These are phyloP conservation scores for Sarocladium brachiariae DNA, from an alignment of 2,329 filamentous ascomycete species.

Conservation along the genomic window DNA sequence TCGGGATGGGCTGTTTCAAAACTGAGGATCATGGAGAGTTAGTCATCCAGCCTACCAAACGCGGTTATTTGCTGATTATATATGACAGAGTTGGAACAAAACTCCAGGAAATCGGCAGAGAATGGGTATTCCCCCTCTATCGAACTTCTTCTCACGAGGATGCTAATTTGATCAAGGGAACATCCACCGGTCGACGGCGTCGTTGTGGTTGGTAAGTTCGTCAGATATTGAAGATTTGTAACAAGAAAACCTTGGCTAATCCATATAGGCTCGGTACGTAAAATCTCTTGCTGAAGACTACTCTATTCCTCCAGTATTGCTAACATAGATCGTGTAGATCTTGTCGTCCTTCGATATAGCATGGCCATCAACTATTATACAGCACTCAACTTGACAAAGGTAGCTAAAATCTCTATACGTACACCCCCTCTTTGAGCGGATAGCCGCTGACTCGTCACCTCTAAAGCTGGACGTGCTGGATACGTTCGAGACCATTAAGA, in stretches of 20 bases:
- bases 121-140: slow-evolving; percentile 24
- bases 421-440: background rate
- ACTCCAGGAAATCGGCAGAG: slow-evolving; percentile 39
- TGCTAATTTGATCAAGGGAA: slow-evolving; percentile 23
- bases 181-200: slow-evolving; percentile 52
- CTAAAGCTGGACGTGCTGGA: slow-evolving; percentile 48
- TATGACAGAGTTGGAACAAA: slow-evolving; percentile 30
- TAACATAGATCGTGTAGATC: slow-evolving; percentile 32
- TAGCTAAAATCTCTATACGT: slow-evolving; percentile 2
- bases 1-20: slow-evolving; percentile 58
- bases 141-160: background rate
- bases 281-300: background rate
- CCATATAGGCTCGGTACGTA: slow-evolving; percentile 19
- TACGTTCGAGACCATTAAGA: slow-evolving; percentile 66
- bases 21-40: slow-evolving; percentile 47
- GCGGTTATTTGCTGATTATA: slow-evolving; percentile 16
- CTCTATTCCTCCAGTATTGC: background rate
- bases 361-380: slow-evolving; percentile 58
- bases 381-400: slow-evolving; percentile 49
- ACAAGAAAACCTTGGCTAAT: background rate
- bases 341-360: slow-evolving; percentile 40
- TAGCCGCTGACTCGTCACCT: slow-evolving; percentile 10
- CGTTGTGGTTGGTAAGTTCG: slow-evolving; percentile 44
- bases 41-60: slow-evolving; percentile 16
- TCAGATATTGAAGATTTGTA: background rate